Evolutionary conservation across 1,284 basidiomycete genomes (phyloP), one percentile per base, ranked within the genome.

Genomic region (Ustilago shanxiensis): DNA sequence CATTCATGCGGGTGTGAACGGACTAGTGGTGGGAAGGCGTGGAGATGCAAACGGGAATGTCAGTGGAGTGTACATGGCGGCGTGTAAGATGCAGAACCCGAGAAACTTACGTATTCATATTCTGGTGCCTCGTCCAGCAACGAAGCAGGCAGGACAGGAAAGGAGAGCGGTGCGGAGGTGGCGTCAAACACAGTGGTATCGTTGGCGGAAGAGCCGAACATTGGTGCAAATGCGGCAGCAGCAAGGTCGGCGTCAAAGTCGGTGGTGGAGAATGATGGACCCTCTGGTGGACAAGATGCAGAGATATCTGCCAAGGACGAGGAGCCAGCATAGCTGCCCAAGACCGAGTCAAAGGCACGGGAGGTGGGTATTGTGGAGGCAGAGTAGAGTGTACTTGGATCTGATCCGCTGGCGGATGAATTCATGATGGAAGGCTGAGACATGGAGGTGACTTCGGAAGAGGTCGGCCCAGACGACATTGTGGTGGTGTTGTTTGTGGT

Each of bases 81-180:
- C 5, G 11, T 6, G 31, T 11, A 33, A 14, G 13, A 37, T 10
- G 35, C 11, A 8, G 8, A 18, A 1, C 9, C 35, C 24, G n/a
- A n/a, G 28, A 7, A 11, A 83, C 83, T 79, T 68, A 85, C 83
- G 56, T 73, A 85, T 81, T 85, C 80, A 61, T 81, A 79, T 35
- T 83, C 72, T 26, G 82, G 81, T 1, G 69, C 71, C 13, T 82
- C 79, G 54, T 83, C 79, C 8, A 84, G 76, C 16, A 85, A 66
- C 20, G 74, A 79, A 1, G 81, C 70, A 5, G 83, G 83, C 14
- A 85, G 62, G 14, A 77, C 79, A 4, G 84, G 84, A 41, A 85
- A 85, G 13, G 74, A 72, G 33, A 83, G 79, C 20, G 76, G 74
- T 35, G 68, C 67, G 14, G 61, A 56, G 1, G 60, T 24, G 9